Evolutionary conservation across 2,329 filamentous ascomycete genomes (phyloP).

Genomic region (Lachnellula arida): DNA sequence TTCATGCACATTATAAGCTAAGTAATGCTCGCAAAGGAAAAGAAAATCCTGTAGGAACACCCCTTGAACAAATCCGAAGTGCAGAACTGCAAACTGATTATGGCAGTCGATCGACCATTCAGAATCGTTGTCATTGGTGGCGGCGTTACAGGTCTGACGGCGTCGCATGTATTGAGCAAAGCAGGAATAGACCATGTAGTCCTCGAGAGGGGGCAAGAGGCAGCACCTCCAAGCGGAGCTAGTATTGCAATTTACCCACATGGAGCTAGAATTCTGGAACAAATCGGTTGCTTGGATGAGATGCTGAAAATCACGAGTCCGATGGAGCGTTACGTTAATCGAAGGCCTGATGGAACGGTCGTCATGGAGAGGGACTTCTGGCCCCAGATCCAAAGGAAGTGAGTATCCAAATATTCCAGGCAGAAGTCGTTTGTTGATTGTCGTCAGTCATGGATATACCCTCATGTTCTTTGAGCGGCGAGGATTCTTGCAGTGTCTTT

Average conservation of each 20-base stretch:
- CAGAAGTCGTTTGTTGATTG: too few species aligned
- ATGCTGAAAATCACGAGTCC: not conserved
- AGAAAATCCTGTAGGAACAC: too few species aligned
- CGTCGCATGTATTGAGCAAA: not conserved
- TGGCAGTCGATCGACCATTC: not conserved
- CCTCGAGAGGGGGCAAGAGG: not conserved
- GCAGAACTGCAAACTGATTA: not conserved
- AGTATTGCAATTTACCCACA: not conserved
- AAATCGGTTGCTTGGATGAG: not conserved
- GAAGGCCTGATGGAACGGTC: not conserved
- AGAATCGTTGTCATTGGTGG: not conserved
- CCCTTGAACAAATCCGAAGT: too few species aligned
- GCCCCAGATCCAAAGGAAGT: not conserved
- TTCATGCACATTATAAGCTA: too few species aligned
- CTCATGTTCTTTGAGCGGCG: not conserved
- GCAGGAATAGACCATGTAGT: not conserved
- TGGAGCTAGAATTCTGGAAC: not conserved
- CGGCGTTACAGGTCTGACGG: not conserved
- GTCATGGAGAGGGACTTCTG: not conserved
- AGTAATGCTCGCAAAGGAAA: too few species aligned
- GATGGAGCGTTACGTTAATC: not conserved
- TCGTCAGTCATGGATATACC: not conserved
- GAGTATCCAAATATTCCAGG: not conserved
- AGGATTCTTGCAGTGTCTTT: not conserved
- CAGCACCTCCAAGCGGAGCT: not conserved